Evolutionary conservation across 2,329 filamentous ascomycete species (phyloP).

Genomic region (Aureobasidium leucospermi): DNA sequence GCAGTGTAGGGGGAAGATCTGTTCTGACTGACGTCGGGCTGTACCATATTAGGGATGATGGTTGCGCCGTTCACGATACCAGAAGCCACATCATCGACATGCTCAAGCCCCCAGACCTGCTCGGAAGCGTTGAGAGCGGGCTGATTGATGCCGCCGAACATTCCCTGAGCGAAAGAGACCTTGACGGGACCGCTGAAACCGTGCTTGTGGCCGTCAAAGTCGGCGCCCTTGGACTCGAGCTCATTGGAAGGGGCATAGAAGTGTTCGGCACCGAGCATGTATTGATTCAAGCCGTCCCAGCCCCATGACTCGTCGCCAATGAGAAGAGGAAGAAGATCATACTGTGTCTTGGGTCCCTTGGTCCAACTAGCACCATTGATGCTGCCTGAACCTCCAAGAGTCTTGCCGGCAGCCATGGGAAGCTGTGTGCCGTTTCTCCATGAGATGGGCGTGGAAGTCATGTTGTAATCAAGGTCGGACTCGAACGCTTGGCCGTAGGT

Average conservation of each 20-base stretch:
- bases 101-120: constrained; percentile 17
- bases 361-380: constrained; percentile 25
- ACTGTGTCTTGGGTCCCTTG: constrained; percentile 23
- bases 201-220: constrained; percentile 16
- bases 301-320: constrained; percentile 23
- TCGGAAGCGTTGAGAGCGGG: constrained; percentile 20
- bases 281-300: constrained; percentile 20
- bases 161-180: constrained; percentile 20
- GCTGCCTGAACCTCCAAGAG: constrained; percentile 21
- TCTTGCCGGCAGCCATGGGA: constrained; percentile 22
- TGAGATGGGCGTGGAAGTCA: constrained; percentile 19
- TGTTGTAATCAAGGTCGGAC: constrained; percentile 19
- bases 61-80: constrained; percentile 21
- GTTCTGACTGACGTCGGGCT: constrained; percentile 20
- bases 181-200: constrained; percentile 19
- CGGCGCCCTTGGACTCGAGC: constrained; percentile 19
- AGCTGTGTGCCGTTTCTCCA: constrained; percentile 19
- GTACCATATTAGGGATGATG: constrained; percentile 23
- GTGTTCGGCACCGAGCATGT: constrained; percentile 22
- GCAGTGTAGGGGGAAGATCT: constrained; percentile 23
- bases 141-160: constrained; percentile 22
- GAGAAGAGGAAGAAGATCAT: constrained; percentile 23
- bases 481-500: constrained; percentile 21
- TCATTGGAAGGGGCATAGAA: constrained; percentile 19
- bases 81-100: constrained; percentile 19